A percentile compares a stretch with the other conserved stretches of the same genome.
phyloP scores from a whole-genome alignment of 371 early-diverging fungal species.

The Phascolomyces articulosus region DNA sequence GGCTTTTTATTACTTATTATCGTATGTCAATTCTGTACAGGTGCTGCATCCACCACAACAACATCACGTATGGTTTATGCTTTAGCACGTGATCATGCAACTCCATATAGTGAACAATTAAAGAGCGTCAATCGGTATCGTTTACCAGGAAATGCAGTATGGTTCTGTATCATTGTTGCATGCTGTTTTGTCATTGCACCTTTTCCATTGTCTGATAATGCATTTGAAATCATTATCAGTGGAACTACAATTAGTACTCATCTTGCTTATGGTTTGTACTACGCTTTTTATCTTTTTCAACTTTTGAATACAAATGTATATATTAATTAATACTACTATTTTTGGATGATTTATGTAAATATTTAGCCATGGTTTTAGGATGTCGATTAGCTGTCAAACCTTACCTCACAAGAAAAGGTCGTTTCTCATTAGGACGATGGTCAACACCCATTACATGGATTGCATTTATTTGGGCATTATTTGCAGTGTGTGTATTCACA shows the following conservation, averaged over 20 bases:
- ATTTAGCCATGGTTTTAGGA: constrained; percentile 36
- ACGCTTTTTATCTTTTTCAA: constrained; percentile 1
- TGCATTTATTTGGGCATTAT: constrained; percentile 34
- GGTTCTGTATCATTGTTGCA: constrained; percentile 37
- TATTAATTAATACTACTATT: too few relatives aligned
- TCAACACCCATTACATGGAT: constrained; percentile 27
- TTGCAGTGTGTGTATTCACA: constrained; percentile 37
- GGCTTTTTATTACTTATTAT: constrained; percentile 51
- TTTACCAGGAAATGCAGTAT: constrained; percentile 48
- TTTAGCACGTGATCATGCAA: constrained; percentile 67
- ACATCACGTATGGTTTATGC: constrained; percentile 72
- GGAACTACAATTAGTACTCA: constrained; percentile 73
- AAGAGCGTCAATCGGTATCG: constrained; percentile 33
- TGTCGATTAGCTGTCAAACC: constrained; percentile 25
- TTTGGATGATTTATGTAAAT: not conserved
- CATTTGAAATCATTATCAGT: constrained; percentile 66
- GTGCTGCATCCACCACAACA: constrained; percentile 52
- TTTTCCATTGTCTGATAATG: constrained; percentile 39
- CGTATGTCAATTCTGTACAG: constrained; percentile 62
- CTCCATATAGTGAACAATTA: constrained; percentile 35
- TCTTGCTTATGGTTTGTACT: constrained; percentile 61
- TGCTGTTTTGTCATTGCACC: constrained; percentile 39
- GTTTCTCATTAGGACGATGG: constrained; percentile 34
- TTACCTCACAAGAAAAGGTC: constrained; percentile 22
- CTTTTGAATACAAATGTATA: too few relatives aligned